phyloP scores from a whole-genome alignment of 352 stramenopile species.

The Globisporangium nodosum region DNA sequence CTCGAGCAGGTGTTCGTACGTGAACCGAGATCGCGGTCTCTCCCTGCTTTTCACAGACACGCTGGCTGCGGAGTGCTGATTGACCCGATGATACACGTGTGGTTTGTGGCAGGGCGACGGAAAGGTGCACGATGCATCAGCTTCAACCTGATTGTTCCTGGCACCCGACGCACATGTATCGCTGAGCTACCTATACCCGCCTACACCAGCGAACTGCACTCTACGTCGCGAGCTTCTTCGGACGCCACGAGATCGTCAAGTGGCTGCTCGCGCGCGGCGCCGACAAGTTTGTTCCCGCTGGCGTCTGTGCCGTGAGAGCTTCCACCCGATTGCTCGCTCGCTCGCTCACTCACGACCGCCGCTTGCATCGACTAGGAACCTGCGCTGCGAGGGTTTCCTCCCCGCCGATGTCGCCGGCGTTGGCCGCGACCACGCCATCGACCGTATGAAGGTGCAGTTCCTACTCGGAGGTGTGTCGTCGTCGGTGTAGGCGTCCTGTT shows the following conservation, averaged over 20 bases:
- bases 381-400: conserved; percentile 37
- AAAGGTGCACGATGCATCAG: conserved; percentile 9
- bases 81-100: conserved; percentile 2
- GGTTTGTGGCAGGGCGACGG: conserved; percentile 7
- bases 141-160: background rate
- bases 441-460: conserved; percentile 62
- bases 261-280: conserved; percentile 44
- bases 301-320: background rate
- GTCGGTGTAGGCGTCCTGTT: background rate
- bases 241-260: conserved; percentile 38
- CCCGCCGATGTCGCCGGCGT: conserved; percentile 46
- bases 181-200: too few species aligned
- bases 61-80: background rate
- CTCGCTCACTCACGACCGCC: background rate
- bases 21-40: background rate
- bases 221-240: conserved; percentile 70
- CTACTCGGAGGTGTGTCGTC: conserved; percentile 41
- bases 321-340: background rate
- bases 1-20: background rate
- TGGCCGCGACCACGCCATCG: conserved; percentile 29
- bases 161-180: background rate
- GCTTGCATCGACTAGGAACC: conserved; percentile 23
- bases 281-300: conserved; percentile 36
- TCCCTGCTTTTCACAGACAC: background rate
- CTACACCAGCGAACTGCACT: conserved; percentile 39